Conservation (phyloP, 768 basidiomycete genomes). For the Lentinula detonsa region DNA sequence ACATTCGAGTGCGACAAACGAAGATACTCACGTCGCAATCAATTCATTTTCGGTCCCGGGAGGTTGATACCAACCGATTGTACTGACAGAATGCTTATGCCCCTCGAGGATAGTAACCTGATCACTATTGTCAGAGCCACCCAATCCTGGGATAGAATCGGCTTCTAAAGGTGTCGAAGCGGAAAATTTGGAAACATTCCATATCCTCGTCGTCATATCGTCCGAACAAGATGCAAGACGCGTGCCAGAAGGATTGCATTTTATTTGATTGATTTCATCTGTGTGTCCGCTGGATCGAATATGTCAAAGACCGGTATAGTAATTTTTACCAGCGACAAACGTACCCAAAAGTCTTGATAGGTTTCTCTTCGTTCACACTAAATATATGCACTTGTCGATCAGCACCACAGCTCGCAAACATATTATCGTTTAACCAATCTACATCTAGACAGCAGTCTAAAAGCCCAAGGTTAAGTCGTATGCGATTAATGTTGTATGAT, state of each 20-base stretch:
- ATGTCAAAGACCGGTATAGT: background rate
- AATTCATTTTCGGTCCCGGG: conserved; percentile 48
- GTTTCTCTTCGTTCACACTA: conserved; percentile 43
- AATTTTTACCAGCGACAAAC: conserved; percentile 14
- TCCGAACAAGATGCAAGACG: conserved; percentile 79
- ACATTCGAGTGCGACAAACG: background rate
- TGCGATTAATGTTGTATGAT: background rate
- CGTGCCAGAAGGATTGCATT: conserved; percentile 59
- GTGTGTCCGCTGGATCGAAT: conserved; percentile 53
- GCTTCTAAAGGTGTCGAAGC: conserved; percentile 16
- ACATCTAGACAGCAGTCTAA: conserved; percentile 76
- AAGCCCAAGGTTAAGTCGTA: background rate
- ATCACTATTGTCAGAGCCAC: conserved; percentile 18
- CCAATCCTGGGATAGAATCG: conserved; percentile 37
- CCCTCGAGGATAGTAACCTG: conserved; percentile 47
- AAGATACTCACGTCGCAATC: conserved; percentile 58
- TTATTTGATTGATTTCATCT: conserved; percentile 75
- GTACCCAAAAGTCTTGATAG: conserved; percentile 59
- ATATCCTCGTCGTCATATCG: conserved; percentile 72
- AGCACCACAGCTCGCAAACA: conserved; percentile 70
- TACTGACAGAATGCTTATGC: conserved; percentile 60
- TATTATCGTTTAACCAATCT: conserved; percentile 69
- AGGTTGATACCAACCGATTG: conserved; percentile 65
- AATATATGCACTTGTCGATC: conserved; percentile 60
- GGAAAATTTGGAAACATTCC: conserved; percentile 51